Evolutionary conservation across 2,329 filamentous ascomycete species (phyloP).

Genomic region (Ustulina deusta): DNA sequence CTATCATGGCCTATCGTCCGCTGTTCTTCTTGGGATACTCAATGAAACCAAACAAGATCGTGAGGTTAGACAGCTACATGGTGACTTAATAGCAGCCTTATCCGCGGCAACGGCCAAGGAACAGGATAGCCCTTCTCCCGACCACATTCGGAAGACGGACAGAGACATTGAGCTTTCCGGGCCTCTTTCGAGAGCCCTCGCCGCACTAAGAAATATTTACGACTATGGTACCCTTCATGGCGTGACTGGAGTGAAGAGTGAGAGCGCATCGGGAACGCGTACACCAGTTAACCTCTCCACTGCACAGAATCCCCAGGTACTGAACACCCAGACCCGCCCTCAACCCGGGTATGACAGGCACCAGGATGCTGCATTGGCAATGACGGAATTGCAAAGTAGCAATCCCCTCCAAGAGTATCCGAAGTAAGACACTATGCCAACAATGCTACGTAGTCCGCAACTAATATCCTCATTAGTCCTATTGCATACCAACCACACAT

Average conservation of each 20-base stretch:
- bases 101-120: conserved; percentile 75
- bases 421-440: conserved; percentile 48
- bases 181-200: conserved; percentile 70
- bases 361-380: conserved; percentile 71
- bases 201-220: conserved; percentile 73
- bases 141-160: conserved; percentile 66
- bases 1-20: conserved; percentile 74
- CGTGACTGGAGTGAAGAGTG: conserved; percentile 59
- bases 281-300: conserved; percentile 62
- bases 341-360: conserved; percentile 61
- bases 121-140: conserved; percentile 62
- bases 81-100: conserved; percentile 72
- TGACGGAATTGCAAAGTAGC: conserved; percentile 74
- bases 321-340: conserved; percentile 45
- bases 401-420: conserved; percentile 61
- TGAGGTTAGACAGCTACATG: conserved; percentile 72
- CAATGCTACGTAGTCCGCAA: background rate
- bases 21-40: conserved; percentile 71
- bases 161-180: conserved; percentile 73
- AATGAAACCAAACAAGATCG: conserved; percentile 73
- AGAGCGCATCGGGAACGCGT: conserved; percentile 60
- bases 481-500: conserved; percentile 51
- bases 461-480: conserved; percentile 35
- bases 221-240: conserved; percentile 71
- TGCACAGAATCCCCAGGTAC: conserved; percentile 48